phyloP scores from a whole-genome alignment of 23 red algal genomes.

The Gracilariopsis chorda region DNA sequence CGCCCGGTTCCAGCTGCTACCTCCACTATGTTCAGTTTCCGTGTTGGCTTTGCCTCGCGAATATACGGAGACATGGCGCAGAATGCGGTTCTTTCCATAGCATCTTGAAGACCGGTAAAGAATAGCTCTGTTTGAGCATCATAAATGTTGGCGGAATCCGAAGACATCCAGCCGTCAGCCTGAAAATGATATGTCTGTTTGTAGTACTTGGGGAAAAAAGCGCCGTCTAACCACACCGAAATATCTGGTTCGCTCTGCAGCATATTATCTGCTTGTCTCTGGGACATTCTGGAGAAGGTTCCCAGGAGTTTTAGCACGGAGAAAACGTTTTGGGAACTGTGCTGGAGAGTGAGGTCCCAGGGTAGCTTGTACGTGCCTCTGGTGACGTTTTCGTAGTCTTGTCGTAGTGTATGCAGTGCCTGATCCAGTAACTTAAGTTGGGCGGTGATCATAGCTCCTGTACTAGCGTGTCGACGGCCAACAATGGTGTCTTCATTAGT shows the following conservation, averaged over 20 bases:
- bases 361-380: background rate
- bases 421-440: no score
- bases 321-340: no score
- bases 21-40: background rate
- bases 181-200: constrained; percentile 71
- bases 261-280: no score
- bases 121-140: constrained; percentile 58
- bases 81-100: constrained; percentile 52
- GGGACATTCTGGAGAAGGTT: no score
- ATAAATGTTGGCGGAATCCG: constrained; percentile 51
- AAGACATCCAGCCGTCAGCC: constrained; percentile 71
- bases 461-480: no score
- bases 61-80: constrained; percentile 17
- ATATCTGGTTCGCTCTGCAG: no score
- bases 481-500: no score
- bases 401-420: background rate
- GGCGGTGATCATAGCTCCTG: no score
- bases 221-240: background rate
- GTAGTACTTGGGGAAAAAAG: constrained; percentile 45
- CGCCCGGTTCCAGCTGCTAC: constrained; percentile 28
- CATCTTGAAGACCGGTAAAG: constrained; percentile 60
- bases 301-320: no score
- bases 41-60: background rate
- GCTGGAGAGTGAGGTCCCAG: background rate
- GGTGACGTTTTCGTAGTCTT: background rate